phyloP scores from a whole-genome alignment of 192 early-diverging fungal species.

The Coemansia sp. region DNA sequence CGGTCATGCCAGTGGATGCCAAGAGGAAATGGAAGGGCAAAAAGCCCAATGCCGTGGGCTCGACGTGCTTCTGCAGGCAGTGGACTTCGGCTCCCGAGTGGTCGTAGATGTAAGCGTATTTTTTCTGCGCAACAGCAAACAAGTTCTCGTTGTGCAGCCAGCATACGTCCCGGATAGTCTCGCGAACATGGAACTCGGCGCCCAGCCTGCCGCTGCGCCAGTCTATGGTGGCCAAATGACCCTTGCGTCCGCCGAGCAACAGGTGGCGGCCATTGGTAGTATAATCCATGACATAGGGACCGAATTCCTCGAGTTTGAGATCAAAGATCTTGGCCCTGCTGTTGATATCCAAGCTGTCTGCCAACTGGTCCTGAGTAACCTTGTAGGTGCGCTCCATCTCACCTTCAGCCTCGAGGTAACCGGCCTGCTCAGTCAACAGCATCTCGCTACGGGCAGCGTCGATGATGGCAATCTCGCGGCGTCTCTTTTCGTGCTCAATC shows the following conservation, averaged over 20 bases:
- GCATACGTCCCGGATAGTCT: constrained; percentile 86
- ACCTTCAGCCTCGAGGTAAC: constrained; percentile 84
- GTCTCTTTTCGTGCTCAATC: constrained; percentile 61
- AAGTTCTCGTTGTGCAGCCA: constrained; percentile 96
- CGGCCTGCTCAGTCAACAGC: constrained; percentile 72
- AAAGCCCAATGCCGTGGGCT: constrained; percentile 83
- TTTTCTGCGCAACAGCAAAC: constrained; percentile 95
- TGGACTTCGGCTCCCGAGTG: constrained; percentile 87
- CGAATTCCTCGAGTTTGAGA: constrained; percentile 74
- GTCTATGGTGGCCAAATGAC: constrained; percentile 89
- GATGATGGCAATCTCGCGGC: constrained; percentile 63
- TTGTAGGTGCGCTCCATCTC: constrained; percentile 84
- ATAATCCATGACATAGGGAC: constrained; percentile 88
- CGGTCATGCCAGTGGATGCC: constrained; percentile 75
- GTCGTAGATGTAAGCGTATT: constrained; percentile 94
- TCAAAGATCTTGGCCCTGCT: constrained; percentile 78
- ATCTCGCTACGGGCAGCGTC: constrained; percentile 77
- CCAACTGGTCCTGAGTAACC: constrained; percentile 68
- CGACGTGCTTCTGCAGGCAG: constrained; percentile 76
- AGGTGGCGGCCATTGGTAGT: constrained; percentile 79
- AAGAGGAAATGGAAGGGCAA: constrained; percentile 92
- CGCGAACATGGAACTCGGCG: constrained; percentile 82
- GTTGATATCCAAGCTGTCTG: constrained; percentile 68
- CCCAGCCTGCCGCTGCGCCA: constrained; percentile 79
- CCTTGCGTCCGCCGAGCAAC: constrained; percentile 74